Conservation (phyloP, 169 alveolate species). For the Plasmodium reichenowi region DNA sequence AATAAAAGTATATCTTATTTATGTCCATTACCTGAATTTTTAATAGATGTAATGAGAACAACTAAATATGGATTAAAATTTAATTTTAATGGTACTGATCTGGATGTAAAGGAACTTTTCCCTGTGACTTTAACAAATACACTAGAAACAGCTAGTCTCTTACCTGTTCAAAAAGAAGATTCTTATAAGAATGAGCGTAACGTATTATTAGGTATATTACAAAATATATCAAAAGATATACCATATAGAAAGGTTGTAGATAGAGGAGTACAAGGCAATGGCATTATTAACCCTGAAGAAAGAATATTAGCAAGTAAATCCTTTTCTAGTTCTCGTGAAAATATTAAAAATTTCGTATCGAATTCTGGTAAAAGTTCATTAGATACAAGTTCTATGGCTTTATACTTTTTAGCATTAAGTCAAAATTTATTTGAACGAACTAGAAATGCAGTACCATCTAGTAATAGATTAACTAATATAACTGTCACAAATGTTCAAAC, state of each 20-base stretch:
- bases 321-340: slow-evolving; percentile 18
- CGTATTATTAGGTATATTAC: slow-evolving; percentile 3
- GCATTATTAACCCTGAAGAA: slow-evolving; percentile 42
- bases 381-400: slow-evolving; percentile 17
- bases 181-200: background rate
- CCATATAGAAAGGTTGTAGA: slow-evolving; percentile 25
- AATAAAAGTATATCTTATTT: slow-evolving; percentile 17
- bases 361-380: slow-evolving; percentile 25
- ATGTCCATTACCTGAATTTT: slow-evolving; percentile 51
- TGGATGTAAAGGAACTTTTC: slow-evolving; percentile 25
- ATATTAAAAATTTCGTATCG: slow-evolving; percentile 17
- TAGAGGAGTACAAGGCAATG: slow-evolving; percentile 18
- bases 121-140: slow-evolving; percentile 30
- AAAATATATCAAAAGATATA: slow-evolving; percentile 22
- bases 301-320: slow-evolving; percentile 33
- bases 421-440: slow-evolving; percentile 13
- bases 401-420: slow-evolving; percentile 33
- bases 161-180: slow-evolving; percentile 48
- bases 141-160: background rate
- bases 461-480: slow-evolving; percentile 11
- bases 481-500: slow-evolving; percentile 25
- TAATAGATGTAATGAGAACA: slow-evolving; percentile 56
- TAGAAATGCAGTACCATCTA: background rate
- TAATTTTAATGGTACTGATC: slow-evolving; percentile 33
- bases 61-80: slow-evolving; percentile 25